Evolutionary conservation across 768 basidiomycete genomes (phyloP), one percentile per base, ranked within the genome.

Genomic region (Lentinula detonsa): DNA sequence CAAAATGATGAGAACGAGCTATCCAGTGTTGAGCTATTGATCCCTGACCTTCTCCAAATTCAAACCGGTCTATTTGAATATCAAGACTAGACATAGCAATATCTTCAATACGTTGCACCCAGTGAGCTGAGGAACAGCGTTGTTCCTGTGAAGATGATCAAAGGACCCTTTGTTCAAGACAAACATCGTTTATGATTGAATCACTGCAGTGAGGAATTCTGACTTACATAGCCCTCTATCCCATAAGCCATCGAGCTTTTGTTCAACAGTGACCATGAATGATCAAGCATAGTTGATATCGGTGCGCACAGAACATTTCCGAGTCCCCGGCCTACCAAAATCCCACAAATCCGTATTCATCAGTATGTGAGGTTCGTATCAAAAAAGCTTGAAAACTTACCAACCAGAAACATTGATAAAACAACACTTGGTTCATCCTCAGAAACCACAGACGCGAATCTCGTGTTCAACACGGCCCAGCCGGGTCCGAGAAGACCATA

Each of bases 401-500:
- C 66, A 9, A 62, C 61, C 15, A 62, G 51, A 34, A 66, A 66
- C 1, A 64, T 62, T 16, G 62, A 62, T 49, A 66, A 43, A 0
- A 65, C 11, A 21, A 62, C 37, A 33, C 63, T 53, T 2, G 62
- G 60, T 21, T 65, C 66, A 43, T 65, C 54, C 8, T 63, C 60
- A 16, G 51, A 57, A 4, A 48, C 53, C n/a, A 53, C 58, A 40
- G 64, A 56, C 5, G 62, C 62, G 40, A 66, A 65, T 15, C 62
- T 42, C 1, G 63, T 62, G 55, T 56, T 64, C 7, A 61, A 43
- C 2, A 62, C 63, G 21, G 55, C 62, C 63, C 64, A 65, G 34
- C 62, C 63, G 31, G 66, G 62, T 5, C 49, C 62, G 31, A 65
- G 60, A 54, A 65, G 46, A 10, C 64, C 66, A 39, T 65, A 66